A percentile compares a stretch with the other conserved stretches of the same genome.
Conservation (phyloP, 768 basidiomycete genomes). For the Calocybe indica region DNA sequence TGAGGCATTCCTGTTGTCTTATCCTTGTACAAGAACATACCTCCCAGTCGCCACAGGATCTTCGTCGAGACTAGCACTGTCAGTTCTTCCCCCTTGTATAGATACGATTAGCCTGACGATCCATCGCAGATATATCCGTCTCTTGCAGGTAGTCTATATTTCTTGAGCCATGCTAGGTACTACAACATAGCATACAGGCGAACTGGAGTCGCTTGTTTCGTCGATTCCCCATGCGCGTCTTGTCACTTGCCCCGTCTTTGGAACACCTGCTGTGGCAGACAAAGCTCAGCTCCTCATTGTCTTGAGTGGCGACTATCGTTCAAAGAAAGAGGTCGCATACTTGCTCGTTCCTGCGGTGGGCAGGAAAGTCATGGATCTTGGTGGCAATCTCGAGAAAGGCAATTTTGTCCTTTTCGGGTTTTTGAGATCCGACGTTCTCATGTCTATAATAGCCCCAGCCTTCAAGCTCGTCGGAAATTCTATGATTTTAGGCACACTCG, state of each 20-base stretch:
- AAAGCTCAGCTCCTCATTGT: conserved; percentile 61
- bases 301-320: conserved; percentile 76
- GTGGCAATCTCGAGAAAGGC: conserved; percentile 84
- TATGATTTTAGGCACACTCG: conserved; percentile 69
- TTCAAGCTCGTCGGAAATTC: conserved; percentile 81
- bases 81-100: conserved; percentile 15
- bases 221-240: conserved; percentile 53
- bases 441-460: conserved; percentile 36
- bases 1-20: conserved; percentile 2
- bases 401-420: neutral
- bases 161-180: neutral
- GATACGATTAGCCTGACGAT: neutral
- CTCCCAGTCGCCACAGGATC: conserved; percentile 52
- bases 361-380: conserved; percentile 73
- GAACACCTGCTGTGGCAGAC: conserved; percentile 61
- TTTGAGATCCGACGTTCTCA: neutral
- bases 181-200: conserved; percentile 30
- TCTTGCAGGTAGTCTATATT: conserved; percentile 32
- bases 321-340: conserved; percentile 76
- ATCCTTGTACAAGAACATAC: conserved; percentile 25
- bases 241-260: conserved; percentile 76
- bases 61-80: conserved; percentile 88
- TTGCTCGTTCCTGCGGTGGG: conserved; percentile 78
- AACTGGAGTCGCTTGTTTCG: conserved; percentile 66
- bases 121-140: conserved; percentile 46